These are phyloP conservation scores for Ustilago sp. DNA, from an alignment of 1,284 basidiomycete genomes.

Conservation along the genomic window DNA sequence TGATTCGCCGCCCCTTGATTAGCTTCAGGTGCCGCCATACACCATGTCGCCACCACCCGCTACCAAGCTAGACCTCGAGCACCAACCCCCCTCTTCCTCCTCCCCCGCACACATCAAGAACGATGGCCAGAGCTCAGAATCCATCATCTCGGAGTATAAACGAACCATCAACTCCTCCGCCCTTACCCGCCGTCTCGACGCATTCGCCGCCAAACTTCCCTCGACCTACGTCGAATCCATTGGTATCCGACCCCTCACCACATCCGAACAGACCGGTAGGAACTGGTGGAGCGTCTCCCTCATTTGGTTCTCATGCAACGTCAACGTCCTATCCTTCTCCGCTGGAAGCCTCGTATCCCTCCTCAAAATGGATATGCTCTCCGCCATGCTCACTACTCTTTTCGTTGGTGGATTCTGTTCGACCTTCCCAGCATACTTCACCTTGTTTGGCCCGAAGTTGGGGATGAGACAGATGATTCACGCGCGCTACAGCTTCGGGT, in stretches of 20 bases:
- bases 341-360: conserved; percentile 75
- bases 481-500: conserved; percentile 74
- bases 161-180: conserved; percentile 25
- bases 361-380: conserved; percentile 74
- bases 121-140: not conserved
- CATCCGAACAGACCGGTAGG: conserved; percentile 33
- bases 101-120: conserved; percentile 2
- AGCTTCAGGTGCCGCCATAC: not conserved
- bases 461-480: conserved; percentile 76
- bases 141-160: conserved; percentile 36
- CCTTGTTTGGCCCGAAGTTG: conserved; percentile 74
- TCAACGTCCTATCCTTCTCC: conserved; percentile 73
- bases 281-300: conserved; percentile 72
- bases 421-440: conserved; percentile 57
- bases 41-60: conserved; percentile 11
- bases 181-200: conserved; percentile 29
- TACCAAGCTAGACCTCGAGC: conserved; percentile 37
- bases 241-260: conserved; percentile 52
- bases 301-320: conserved; percentile 65
- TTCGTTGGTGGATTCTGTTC: conserved; percentile 70
- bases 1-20: not conserved
- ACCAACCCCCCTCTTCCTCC: conserved; percentile 7
- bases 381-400: conserved; percentile 68
- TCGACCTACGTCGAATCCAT: conserved; percentile 44
- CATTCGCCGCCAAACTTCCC: conserved; percentile 27